Conservation (phyloP, 192 early-diverging fungal species). For the Entomortierella parvispora region DNA sequence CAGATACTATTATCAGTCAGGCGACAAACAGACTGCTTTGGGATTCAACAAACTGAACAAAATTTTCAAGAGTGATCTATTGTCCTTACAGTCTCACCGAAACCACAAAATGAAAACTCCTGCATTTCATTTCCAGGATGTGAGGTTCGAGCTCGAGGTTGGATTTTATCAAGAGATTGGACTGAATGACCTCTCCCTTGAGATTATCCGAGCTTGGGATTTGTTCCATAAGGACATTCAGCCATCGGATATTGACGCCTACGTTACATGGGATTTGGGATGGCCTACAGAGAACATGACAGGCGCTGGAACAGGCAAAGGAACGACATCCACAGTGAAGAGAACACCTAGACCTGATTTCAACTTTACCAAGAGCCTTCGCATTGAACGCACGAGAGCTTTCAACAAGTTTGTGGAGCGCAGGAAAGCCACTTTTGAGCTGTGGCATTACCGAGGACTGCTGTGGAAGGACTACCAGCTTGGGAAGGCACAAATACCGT, state of each 20-base stretch:
- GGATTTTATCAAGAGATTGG: slow-evolving; percentile 63
- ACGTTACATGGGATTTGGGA: slow-evolving; percentile 79
- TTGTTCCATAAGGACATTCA: slow-evolving; percentile 63
- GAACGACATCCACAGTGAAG: slow-evolving; percentile 63
- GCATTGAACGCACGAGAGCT: slow-evolving; percentile 66
- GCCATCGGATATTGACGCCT: slow-evolving; percentile 67
- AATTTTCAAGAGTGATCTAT: slow-evolving; percentile 60
- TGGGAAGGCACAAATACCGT: slow-evolving; percentile 66
- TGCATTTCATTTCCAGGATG: slow-evolving; percentile 67
- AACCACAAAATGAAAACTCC: slow-evolving; percentile 50
- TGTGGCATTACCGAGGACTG: slow-evolving; percentile 72
- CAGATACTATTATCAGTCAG: slow-evolving; percentile 50
- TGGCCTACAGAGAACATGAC: slow-evolving; percentile 71
- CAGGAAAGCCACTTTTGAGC: slow-evolving; percentile 76
- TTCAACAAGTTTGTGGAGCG: slow-evolving; percentile 74
- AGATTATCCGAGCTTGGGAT: slow-evolving; percentile 66
- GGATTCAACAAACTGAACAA: slow-evolving; percentile 72
- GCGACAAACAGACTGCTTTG: slow-evolving; percentile 60
- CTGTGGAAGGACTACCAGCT: slow-evolving; percentile 64
- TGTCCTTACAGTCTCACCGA: slow-evolving; percentile 56
- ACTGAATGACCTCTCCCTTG: slow-evolving; percentile 72
- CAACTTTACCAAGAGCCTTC: slow-evolving; percentile 61
- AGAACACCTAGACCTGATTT: slow-evolving; percentile 61
- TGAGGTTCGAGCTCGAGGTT: slow-evolving; percentile 60
- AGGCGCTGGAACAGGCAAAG: slow-evolving; percentile 67